Percentiles rank a stretch among this genome's conserved stretches.
These are phyloP conservation scores for Stagonosporopsis cucurbitacearum DNA, from an alignment of 2,329 filamentous ascomycete genomes.

Conservation along the genomic window DNA sequence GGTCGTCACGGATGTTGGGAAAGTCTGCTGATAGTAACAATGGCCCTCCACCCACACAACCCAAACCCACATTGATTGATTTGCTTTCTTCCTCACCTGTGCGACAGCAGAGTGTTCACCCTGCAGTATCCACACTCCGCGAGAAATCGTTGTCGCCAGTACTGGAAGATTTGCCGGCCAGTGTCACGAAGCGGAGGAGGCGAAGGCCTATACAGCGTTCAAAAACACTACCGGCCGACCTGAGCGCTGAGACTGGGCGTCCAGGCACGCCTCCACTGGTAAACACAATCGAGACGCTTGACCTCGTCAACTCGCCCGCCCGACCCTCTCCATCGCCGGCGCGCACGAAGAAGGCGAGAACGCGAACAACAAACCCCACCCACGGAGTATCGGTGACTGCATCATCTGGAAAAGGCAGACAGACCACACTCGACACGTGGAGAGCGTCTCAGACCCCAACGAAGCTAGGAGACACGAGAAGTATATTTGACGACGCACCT, in stretches of 20 bases:
- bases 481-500: constrained; percentile 15
- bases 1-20: constrained; percentile 22
- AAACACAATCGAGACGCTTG: constrained; percentile 36
- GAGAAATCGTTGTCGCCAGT: constrained; percentile 31
- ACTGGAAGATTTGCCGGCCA: constrained; percentile 34
- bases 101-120: constrained; percentile 1
- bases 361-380: constrained; percentile 9
- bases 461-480: constrained; percentile 18
- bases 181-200: constrained; percentile 39
- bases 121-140: constrained; percentile 1
- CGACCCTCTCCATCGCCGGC: constrained; percentile 34
- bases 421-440: constrained; percentile 44
- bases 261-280: constrained; percentile 26
- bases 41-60: neutral
- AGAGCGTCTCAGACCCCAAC: constrained; percentile 36
- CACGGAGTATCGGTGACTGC: constrained; percentile 24
- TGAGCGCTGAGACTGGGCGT: constrained; percentile 15
- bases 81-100: constrained; percentile 42
- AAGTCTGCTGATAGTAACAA: constrained; percentile 26
- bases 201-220: constrained; percentile 45
- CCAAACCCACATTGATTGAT: constrained; percentile 25
- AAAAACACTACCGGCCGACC: constrained; percentile 36
- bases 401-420: constrained; percentile 30
- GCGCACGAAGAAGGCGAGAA: constrained; percentile 35
- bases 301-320: constrained; percentile 34